These are phyloP conservation scores for Fusarium goolgardi DNA, from an alignment of 2,329 filamentous ascomycete species.

Conservation along the genomic window DNA sequence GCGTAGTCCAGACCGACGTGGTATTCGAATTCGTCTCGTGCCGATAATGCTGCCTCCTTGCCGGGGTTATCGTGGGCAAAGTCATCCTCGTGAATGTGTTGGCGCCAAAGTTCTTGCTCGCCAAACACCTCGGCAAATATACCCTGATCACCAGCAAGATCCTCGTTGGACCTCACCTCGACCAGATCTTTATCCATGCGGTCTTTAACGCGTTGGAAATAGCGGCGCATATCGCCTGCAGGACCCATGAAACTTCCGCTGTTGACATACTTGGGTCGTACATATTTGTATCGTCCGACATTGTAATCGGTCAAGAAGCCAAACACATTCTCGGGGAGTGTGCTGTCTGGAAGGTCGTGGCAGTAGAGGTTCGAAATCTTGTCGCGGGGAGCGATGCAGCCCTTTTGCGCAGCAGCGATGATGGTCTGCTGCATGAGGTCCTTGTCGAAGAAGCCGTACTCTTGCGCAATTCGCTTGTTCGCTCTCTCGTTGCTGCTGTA, in stretches of 20 bases:
- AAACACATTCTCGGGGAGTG: slow-evolving; percentile 39
- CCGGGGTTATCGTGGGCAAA: slow-evolving; percentile 27
- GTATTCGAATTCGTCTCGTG: slow-evolving; percentile 42
- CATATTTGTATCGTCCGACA: slow-evolving; percentile 32
- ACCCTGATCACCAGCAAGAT: slow-evolving; percentile 49
- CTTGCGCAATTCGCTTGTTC: slow-evolving; percentile 34
- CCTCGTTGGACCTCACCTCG: slow-evolving; percentile 18
- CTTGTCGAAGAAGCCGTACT: slow-evolving; percentile 37
- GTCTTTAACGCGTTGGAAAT: slow-evolving; percentile 44
- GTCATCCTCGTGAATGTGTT: slow-evolving; percentile 23
- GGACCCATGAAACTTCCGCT: slow-evolving; percentile 49
- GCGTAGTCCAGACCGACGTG: slow-evolving; percentile 47
- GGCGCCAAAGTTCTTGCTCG: slow-evolving; percentile 45
- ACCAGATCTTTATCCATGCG: slow-evolving; percentile 43
- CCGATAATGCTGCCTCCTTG: slow-evolving; percentile 27
- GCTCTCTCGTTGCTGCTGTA: slow-evolving; percentile 39
- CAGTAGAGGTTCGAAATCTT: slow-evolving; percentile 44
- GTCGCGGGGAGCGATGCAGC: slow-evolving; percentile 42
- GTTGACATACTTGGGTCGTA: slow-evolving; percentile 49
- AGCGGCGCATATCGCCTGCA: slow-evolving; percentile 44
- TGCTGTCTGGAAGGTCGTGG: slow-evolving; percentile 40
- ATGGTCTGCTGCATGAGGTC: slow-evolving; percentile 43
- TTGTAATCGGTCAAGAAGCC: slow-evolving; percentile 42
- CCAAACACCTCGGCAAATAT: slow-evolving; percentile 50
- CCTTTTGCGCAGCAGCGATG: slow-evolving; percentile 43